Base-by-base conservation (phyloP, 257 asterid genomes). In the Avicennia marina region DNA sequence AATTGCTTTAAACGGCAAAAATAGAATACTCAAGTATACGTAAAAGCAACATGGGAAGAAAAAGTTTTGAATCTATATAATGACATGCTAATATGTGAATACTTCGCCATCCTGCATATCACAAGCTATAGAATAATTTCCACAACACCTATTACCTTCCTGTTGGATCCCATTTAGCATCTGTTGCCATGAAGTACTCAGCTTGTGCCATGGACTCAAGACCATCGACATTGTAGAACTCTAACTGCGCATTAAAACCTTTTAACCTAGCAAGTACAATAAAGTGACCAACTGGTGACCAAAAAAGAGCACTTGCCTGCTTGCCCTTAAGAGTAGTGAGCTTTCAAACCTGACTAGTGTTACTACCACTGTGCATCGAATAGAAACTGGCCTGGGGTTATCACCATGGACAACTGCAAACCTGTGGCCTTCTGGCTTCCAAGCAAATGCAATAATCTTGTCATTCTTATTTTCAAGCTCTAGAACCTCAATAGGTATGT, bases 391-490 rank as follows among this genome's bases (percentile, higher is more conserved):
- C 84, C 77, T 85, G 4, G 95, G 95, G 73, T 72, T 83, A 66
- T 91, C 98, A 24, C 96, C 96, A 52, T 91, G 98, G 58, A 91
- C 85, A 67, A 91, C 87, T 15, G 98, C 98, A 69, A 91, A 85
- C 40, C 96, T 83, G 63, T 91, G 96, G 26, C 98, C 96, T 70
- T 85, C 88, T 4, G 96, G 96, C 76, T 91, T 95, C 98, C 96
- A 91, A 56, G 96, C 95, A 77, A 91, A 91, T 32, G 96, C 95
- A 69, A 91, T 78, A 24, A 88, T 83, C 72, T 91, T 87, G 57
- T 87, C 98, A 47, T 85, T 88, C 77, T 91, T 91, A 52, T 91
- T 87, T 33, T 91, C 96, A 34, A 91, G 95, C 83, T 91, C 98
- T 65, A 88, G 72, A 47, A 91, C 96, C 78, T 91, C 98, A 52